Conservation (phyloP, 2,329 filamentous ascomycete genomes). For the Exophiala aquamarina region DNA sequence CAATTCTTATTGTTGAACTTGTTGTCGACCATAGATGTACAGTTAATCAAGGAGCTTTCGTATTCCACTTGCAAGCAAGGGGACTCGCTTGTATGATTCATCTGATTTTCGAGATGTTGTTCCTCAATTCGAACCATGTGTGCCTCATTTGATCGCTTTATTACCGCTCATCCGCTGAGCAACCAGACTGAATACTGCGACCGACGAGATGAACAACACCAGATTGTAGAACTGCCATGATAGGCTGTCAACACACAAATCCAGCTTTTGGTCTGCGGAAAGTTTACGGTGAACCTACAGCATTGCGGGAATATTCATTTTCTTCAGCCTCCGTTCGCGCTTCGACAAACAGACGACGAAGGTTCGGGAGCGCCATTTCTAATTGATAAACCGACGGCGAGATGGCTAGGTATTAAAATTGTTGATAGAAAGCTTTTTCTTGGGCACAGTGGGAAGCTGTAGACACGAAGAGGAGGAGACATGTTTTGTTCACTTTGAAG, state of each 20-base stretch:
- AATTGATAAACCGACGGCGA: too few relatives aligned
- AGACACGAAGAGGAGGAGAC: too few relatives aligned
- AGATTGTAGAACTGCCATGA: constrained; percentile 85
- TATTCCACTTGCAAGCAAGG: too few relatives aligned
- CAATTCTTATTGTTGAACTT: too few relatives aligned
- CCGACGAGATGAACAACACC: constrained; percentile 92
- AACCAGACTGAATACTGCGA: constrained; percentile 89
- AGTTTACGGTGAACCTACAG: constrained; percentile 57
- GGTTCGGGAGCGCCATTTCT: constrained; percentile 70
- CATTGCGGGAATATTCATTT: constrained; percentile 87
- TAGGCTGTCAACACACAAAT: constrained; percentile 1
- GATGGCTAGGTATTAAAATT: too few relatives aligned
- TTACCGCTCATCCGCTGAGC: constrained; percentile 73
- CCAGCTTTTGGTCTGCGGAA: not conserved
- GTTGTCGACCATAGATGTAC: not conserved
- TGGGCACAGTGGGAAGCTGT: too few relatives aligned
- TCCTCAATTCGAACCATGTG: too few relatives aligned
- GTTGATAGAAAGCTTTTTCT: too few relatives aligned
- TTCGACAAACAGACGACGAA: constrained; percentile 95
- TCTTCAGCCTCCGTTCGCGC: constrained; percentile 90
- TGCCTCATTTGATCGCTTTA: constrained; percentile 36
- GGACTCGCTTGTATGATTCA: not conserved
- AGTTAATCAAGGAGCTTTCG: too few relatives aligned
- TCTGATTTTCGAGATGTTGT: not conserved
- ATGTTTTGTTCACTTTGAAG: too few relatives aligned